A percentile compares a stretch with the other conserved stretches of the same genome.
Evolutionary conservation across 257 asterid genomes (phyloP).

Genomic region (Scutellaria galericulata): DNA sequence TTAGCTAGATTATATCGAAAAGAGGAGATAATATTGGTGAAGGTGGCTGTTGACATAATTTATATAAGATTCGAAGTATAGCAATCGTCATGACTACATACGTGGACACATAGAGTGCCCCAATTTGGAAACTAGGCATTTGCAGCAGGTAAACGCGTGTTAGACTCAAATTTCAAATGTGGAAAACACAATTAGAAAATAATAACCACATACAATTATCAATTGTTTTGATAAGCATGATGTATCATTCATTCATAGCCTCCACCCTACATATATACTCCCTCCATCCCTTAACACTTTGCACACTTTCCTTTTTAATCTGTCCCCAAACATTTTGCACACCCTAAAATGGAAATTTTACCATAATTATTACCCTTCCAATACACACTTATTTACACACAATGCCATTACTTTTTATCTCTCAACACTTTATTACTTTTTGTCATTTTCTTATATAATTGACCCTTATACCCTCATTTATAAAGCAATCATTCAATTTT

Average conservation of each 20-base stretch:
- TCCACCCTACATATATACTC: constrained; percentile 6
- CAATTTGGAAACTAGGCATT: constrained; percentile 31
- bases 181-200: background rate
- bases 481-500: no score
- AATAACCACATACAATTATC: background rate
- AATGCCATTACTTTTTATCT: no score
- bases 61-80: constrained; percentile 1
- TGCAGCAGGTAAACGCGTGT: constrained; percentile 46
- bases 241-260: background rate
- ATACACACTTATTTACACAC: no score
- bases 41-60: constrained; percentile 6
- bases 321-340: no score
- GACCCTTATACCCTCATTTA: no score
- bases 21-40: constrained; percentile 19
- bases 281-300: no score
- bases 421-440: no score
- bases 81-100: constrained; percentile 27
- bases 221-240: constrained; percentile 18
- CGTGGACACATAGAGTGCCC: constrained; percentile 38
- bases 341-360: no score
- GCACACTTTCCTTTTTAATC: no score
- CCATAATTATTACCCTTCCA: no score
- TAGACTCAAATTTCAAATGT: background rate
- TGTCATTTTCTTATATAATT: no score
- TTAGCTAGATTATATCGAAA: background rate